phyloP scores from a whole-genome alignment of 106 monocot species.

The Narthecium ossifragum region DNA sequence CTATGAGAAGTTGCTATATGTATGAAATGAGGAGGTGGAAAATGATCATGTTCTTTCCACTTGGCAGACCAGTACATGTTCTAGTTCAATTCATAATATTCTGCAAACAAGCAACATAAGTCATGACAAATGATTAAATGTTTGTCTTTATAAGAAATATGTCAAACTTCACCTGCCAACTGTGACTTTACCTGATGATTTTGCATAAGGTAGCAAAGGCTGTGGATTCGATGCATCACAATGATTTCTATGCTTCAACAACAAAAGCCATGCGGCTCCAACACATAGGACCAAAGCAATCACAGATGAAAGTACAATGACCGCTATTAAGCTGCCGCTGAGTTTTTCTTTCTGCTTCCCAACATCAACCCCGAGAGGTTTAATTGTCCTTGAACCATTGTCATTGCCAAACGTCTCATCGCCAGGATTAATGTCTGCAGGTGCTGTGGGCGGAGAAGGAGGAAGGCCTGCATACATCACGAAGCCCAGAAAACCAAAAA shows the following conservation, averaged over 20 bases:
- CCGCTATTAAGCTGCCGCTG: constrained; percentile 54
- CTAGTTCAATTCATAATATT: too few species aligned
- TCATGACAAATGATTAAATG: too few species aligned
- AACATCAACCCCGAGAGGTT: constrained; percentile 81
- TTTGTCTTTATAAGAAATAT: too few species aligned
- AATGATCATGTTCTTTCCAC: too few species aligned
- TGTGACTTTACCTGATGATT: constrained; percentile 55
- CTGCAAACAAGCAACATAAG: too few species aligned
- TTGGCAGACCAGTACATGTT: too few species aligned
- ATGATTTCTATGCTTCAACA: constrained; percentile 29
- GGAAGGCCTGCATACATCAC: constrained; percentile 73
- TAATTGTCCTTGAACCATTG: constrained; percentile 50
- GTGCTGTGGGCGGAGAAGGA: constrained; percentile 62
- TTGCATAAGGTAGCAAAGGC: constrained; percentile 30
- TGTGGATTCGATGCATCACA: constrained; percentile 15
- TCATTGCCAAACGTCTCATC: constrained; percentile 30
- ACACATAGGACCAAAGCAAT: constrained; percentile 45
- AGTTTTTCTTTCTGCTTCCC: constrained; percentile 36
- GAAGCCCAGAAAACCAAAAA: too few species aligned
- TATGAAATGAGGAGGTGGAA: too few species aligned
- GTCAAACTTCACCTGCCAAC: too few species aligned
- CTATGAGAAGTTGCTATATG: too few species aligned
- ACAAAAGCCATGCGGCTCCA: constrained; percentile 57
- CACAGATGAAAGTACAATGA: constrained; percentile 58
- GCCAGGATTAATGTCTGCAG: constrained; percentile 28